Evolutionary conservation across 768 basidiomycete genomes (phyloP), one percentile per base, ranked within the genome.

Genomic region (Boletus bicolor): DNA sequence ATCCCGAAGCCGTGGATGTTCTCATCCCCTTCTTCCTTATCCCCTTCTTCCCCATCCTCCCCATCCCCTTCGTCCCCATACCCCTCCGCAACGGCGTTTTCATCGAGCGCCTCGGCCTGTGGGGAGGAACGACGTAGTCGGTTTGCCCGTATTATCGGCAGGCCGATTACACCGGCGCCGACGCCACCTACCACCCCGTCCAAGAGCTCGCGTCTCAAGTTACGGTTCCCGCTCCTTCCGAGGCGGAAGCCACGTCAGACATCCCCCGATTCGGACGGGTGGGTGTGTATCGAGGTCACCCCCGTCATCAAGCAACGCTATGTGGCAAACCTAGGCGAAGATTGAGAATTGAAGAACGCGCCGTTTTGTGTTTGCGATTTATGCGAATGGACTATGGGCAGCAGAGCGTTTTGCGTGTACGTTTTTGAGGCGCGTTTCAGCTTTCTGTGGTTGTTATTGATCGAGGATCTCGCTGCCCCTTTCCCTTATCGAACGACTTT

Each of bases 241-340:
- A 62, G 48, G 38, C 60, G 70, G 30, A 65, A 56, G 19, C 19
- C 21, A n/a, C 65, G 54, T 26, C 55, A 38, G 38, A 17, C 55
- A 4, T 59, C 56, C 8, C 38, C 36, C 10, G 67, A 38, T 30
- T 59, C 57, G 34, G 70, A 65, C 0, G 72, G 68, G 10, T 71
- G 72, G 70, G 64, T 71, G 19, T 66, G 58, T 41, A 59, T 71
- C 52, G 70, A 73, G 5, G 49, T 73, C 28, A 66, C 58, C 7
- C 68, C 70, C 4, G 15, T 55, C 45, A 62, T 71, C 32, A 44
- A 48, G 39, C 59, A 68, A 45, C 66, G 45, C 19, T 57, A 51
- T 30, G 43, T 71, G 1, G 37, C 59, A 7, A 19, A 59, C 36
- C 53, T 51, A 7, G 61, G 34, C 14, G 44, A 60, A 5, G 68